Evolutionary conservation across 2,329 filamentous ascomycete species (phyloP), one percentile per base, ranked within the genome.

Genomic region (Epichloe typhina): DNA sequence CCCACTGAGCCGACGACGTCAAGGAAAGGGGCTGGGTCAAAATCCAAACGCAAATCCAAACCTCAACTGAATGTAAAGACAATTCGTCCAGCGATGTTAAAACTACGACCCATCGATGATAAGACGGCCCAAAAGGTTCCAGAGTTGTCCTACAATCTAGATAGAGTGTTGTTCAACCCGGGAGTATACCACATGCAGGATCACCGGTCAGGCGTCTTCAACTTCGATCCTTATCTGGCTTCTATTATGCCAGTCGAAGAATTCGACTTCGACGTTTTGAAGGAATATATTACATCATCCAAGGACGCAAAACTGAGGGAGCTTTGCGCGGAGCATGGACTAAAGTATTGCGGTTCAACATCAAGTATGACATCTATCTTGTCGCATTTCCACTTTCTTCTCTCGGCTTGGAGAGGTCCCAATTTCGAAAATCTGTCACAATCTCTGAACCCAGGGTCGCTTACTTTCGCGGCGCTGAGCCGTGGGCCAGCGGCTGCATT

Each of bases 201-300:
- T 64, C 82, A 84, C 23, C 80, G 88, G 52, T 89, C 91, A 39
- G 78, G 82, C 17, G 88, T 97, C 6, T 98, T 82, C 75, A 98
- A 98, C 64, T 98, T 98, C 60, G 91, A 98, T 62, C 93, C 94
- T 0, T 96, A 96, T 61, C 76, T 98, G 19, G 81, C 89, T 53
- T 82, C 82, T 49, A 94, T 98, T 59, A 97, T 97, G 88, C 90
- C 93, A 2, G 83, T 93, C 15, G 73, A 79, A 2, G 88, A 98
- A 62, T 98, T 98, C 61, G 88, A 98, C 62, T 98, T 95, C 65
- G 78, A 86, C 52, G 83, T 88, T 3, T 68, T 98, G 50, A 88
- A 86, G 64, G 76, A 83, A 55, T 98, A 95, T 66, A 82, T 95
- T 56, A 96, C 90, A 0, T 96, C 93, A 0, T 97, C 91, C 9